Evolutionary conservation across 805 yeast species (phyloP).

Genomic region (Sporopachydermia quercuum): DNA sequence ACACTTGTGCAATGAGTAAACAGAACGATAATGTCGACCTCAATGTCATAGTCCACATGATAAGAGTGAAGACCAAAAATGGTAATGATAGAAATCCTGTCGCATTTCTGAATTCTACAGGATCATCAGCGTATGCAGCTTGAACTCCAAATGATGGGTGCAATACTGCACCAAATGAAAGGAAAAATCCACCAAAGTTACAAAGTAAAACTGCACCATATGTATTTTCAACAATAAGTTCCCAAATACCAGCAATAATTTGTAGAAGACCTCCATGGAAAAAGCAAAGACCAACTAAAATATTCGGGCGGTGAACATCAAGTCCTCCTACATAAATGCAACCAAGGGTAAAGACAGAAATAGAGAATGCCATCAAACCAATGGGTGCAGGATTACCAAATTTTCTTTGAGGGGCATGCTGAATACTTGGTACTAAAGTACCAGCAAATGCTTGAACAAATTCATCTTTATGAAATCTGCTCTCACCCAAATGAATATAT

Average conservation of each 20-base stretch:
- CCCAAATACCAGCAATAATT: constrained; percentile 53
- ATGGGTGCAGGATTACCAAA: constrained; percentile 54
- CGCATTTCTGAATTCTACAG: constrained; percentile 26
- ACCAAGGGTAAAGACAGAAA: constrained; percentile 46
- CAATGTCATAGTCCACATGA: constrained; percentile 29
- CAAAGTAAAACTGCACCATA: constrained; percentile 15
- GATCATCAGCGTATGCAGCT: constrained; percentile 25
- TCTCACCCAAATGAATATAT: neutral
- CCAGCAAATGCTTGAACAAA: neutral
- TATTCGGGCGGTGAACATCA: constrained; percentile 37
- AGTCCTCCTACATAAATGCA: constrained; percentile 40
- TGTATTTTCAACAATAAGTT: constrained; percentile 37
- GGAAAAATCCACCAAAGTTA: constrained; percentile 45
- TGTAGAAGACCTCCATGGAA: constrained; percentile 46
- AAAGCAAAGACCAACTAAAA: constrained; percentile 45
- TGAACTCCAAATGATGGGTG: constrained; percentile 38
- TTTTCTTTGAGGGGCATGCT: constrained; percentile 5
- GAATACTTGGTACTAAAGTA: neutral
- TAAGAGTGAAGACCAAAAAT: constrained; percentile 40
- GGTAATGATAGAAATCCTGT: constrained; percentile 37
- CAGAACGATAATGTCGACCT: constrained; percentile 36
- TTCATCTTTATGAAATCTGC: neutral
- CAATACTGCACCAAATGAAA: constrained; percentile 44
- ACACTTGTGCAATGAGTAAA: constrained; percentile 29
- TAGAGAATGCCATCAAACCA: constrained; percentile 46